Evolutionary conservation across 805 yeast genomes (phyloP).

Genomic region (Danielia oregonensis): DNA sequence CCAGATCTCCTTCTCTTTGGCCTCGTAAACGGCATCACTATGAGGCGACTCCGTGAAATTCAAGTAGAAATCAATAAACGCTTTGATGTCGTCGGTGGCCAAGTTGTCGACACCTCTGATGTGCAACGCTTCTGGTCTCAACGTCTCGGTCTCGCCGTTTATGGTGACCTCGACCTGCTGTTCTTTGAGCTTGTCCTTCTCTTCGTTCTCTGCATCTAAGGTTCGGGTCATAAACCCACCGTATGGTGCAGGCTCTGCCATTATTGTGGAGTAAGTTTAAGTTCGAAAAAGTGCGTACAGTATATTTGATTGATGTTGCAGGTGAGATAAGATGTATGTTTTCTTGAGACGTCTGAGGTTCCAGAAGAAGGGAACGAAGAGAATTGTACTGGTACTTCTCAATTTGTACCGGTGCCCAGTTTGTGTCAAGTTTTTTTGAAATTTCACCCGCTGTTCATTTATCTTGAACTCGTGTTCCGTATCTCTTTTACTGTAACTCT

Average conservation of each 20-base stretch:
- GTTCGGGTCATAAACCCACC: constrained; percentile 41
- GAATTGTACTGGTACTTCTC: no score
- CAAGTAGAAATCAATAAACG: constrained; percentile 46
- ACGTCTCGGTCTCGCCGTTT: constrained; percentile 27
- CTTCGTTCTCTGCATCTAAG: constrained; percentile 34
- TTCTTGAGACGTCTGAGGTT: no score
- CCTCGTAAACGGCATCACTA: constrained; percentile 15
- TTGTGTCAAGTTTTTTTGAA: no score
- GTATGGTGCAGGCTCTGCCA: constrained; percentile 32
- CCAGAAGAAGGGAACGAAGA: no score
- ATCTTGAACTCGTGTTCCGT: no score
- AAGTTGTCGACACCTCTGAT: constrained; percentile 63
- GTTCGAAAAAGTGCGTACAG: constrained; percentile 2
- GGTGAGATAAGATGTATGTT: no score
- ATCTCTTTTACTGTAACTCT: no score
- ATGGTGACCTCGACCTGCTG: constrained; percentile 32
- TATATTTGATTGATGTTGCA: no score
- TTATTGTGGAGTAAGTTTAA: constrained; percentile 22
- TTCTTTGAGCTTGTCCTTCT: constrained; percentile 25
- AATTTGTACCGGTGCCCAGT: no score
- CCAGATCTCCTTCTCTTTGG: constrained; percentile 27
- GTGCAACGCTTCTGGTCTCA: constrained; percentile 46
- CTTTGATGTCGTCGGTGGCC: constrained; percentile 56
- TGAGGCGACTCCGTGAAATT: constrained; percentile 23
- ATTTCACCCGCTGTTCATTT: no score